phyloP scores from a whole-genome alignment of 768 basidiomycete genomes.

The Cubamyces sp. region DNA sequence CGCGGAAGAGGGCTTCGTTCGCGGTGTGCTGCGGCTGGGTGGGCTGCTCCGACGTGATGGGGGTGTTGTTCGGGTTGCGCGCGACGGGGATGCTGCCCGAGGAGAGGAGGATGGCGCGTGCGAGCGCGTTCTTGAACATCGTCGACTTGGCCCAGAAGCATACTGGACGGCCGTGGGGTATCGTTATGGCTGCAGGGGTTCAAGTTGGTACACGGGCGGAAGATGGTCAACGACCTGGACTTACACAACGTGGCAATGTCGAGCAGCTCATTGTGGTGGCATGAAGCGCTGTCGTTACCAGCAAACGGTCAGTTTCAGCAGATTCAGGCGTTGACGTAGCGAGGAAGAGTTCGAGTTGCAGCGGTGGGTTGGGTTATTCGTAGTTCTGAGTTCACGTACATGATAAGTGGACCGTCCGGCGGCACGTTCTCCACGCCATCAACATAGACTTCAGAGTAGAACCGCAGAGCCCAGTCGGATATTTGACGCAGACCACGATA shows the following conservation, averaged over 20 bases:
- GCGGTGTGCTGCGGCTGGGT: neutral
- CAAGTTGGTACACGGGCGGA: conserved; percentile 17
- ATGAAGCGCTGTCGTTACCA: conserved; percentile 18
- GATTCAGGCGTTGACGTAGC: neutral
- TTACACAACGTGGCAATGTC: conserved; percentile 82
- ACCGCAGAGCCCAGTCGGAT: conserved; percentile 71
- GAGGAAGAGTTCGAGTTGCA: neutral
- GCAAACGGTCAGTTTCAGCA: neutral
- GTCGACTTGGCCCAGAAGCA: conserved; percentile 94
- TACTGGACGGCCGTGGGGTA: conserved; percentile 80
- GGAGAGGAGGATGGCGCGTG: conserved; percentile 74
- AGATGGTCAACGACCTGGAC: conserved; percentile 31
- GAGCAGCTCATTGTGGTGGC: conserved; percentile 92
- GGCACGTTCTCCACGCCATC: conserved; percentile 90
- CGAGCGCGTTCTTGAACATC: conserved; percentile 79
- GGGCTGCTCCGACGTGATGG: conserved; percentile 8
- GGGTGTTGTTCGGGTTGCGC: conserved; percentile 52
- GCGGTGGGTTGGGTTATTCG: conserved; percentile 29
- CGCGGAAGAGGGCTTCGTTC: conserved; percentile 83
- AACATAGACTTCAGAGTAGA: conserved; percentile 86
- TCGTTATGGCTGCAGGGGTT: conserved; percentile 58
- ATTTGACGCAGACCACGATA: conserved; percentile 64
- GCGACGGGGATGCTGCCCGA: conserved; percentile 98
- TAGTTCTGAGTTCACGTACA: conserved; percentile 77
- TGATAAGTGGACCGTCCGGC: conserved; percentile 83